A percentile compares a stretch with the other conserved stretches of the same genome.
These are phyloP conservation scores for Cladosporium sp. DNA, from an alignment of 2,329 filamentous ascomycete genomes.

Conservation along the genomic window DNA sequence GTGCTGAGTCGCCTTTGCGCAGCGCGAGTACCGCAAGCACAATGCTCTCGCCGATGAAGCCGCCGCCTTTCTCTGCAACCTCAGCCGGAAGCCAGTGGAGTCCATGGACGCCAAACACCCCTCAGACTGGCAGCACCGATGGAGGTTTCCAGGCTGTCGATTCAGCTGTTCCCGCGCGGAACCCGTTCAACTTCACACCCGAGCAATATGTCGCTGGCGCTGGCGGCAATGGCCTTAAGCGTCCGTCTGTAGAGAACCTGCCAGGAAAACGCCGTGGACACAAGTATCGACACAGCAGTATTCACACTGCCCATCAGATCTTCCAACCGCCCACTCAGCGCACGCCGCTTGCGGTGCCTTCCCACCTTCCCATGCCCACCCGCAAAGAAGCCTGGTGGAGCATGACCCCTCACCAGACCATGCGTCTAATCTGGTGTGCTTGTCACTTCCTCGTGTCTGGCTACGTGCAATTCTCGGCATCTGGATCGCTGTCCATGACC, in stretches of 20 bases:
- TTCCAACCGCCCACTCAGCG: conserved; percentile 83
- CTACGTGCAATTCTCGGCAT: conserved; percentile 80
- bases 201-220: conserved; percentile 39
- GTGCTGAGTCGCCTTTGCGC: conserved; percentile 1
- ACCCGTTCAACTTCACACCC: conserved; percentile 94
- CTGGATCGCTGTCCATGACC: conserved; percentile 84
- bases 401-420: conserved; percentile 84
- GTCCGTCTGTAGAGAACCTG: conserved; percentile 11
- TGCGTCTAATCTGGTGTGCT: conserved; percentile 80
- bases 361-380: conserved; percentile 88
- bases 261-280: conserved; percentile 83
- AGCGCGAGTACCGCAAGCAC: conserved; percentile 19
- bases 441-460: conserved; percentile 81
- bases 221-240: conserved; percentile 6
- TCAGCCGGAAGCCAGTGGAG: conserved; percentile 22
- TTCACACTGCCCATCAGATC: conserved; percentile 75
- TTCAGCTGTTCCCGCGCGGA: conserved; percentile 33
- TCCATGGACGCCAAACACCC: conserved; percentile 30
- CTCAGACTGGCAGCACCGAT: conserved; percentile 30
- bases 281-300: conserved; percentile 95
- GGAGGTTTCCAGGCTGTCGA: conserved; percentile 26
- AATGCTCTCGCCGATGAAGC: conserved; percentile 28
- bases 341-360: conserved; percentile 82
- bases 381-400: conserved; percentile 81
- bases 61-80: conserved; percentile 23